Conservation (phyloP, 1,139 yeast genomes). For the Hanseniaspora gamundiae region DNA sequence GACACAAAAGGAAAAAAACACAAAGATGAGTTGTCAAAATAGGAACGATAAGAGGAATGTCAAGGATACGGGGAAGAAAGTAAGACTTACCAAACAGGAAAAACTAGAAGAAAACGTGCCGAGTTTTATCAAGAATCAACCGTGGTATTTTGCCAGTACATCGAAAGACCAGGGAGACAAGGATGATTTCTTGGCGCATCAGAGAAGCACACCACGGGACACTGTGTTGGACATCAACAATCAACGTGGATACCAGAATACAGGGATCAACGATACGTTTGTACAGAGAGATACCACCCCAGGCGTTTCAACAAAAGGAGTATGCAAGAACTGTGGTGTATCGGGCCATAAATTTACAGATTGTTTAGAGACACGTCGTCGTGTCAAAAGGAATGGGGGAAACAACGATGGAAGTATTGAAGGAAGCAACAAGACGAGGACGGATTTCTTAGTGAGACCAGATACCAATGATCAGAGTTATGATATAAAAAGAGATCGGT, state of each 20-base stretch:
- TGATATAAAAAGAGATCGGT: conserved; percentile 24
- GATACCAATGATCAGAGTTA: conserved; percentile 11
- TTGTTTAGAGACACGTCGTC: conserved; percentile 21
- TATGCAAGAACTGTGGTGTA: conserved; percentile 19
- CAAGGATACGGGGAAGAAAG: not conserved
- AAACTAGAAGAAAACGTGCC: conserved; percentile 21
- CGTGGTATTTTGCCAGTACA: conserved; percentile 20
- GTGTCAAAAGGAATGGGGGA: conserved; percentile 11
- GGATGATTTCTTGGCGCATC: conserved; percentile 21
- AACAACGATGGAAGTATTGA: not conserved
- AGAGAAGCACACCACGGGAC: conserved; percentile 16
- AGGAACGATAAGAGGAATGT: not conserved
- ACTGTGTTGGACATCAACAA: conserved; percentile 18
- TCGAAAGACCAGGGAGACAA: not conserved
- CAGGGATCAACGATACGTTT: not conserved
- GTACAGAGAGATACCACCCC: not conserved
- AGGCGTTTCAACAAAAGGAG: no score
- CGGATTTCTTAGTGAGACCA: not conserved
- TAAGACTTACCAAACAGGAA: conserved; percentile 9
- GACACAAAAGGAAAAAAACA: not conserved
- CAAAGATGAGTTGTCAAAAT: not conserved
- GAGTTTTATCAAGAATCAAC: conserved; percentile 21
- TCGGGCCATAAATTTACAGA: conserved; percentile 17
- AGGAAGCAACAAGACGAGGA: conserved; percentile 4
- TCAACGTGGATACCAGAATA: conserved; percentile 3